Percentiles rank a stretch among this genome's conserved stretches.
phyloP scores from a whole-genome alignment of 108 stramenopile genomes.

The Discostella pseudostelligera region DNA sequence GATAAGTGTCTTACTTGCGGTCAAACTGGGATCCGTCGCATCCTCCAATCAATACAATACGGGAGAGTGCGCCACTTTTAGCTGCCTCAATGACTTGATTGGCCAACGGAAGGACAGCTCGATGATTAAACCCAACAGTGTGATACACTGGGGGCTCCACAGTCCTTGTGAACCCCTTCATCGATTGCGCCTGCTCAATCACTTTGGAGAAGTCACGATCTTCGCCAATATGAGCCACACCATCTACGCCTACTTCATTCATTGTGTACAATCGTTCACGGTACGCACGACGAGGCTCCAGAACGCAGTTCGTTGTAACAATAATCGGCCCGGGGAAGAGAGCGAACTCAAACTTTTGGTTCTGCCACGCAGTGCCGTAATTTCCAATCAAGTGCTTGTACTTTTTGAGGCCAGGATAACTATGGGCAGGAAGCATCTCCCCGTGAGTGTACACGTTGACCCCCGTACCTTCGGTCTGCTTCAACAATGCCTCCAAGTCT shows the following conservation, averaged over 20 bases:
- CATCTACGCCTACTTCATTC: slow-evolving; percentile 72
- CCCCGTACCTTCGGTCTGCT: slow-evolving; percentile 83
- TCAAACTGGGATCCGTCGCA: slow-evolving; percentile 83
- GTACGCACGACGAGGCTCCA: slow-evolving; percentile 73
- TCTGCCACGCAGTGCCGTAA: slow-evolving; percentile 85
- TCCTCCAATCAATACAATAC: slow-evolving; percentile 84
- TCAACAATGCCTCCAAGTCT: slow-evolving; percentile 65
- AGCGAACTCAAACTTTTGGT: slow-evolving; percentile 82
- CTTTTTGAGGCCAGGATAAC: slow-evolving; percentile 75
- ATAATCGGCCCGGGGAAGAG: slow-evolving; percentile 75
- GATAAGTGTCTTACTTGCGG: slow-evolving; percentile 41
- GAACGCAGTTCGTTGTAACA: slow-evolving; percentile 79
- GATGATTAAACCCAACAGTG: slow-evolving; percentile 82
- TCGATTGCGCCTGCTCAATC: slow-evolving; percentile 60
- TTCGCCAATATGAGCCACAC: slow-evolving; percentile 62
- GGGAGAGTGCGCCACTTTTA: slow-evolving; percentile 57
- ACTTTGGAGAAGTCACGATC: slow-evolving; percentile 73
- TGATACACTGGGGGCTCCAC: slow-evolving; percentile 58
- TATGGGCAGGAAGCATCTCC: slow-evolving; percentile 86
- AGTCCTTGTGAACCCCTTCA: slow-evolving; percentile 67
- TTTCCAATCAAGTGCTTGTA: slow-evolving; percentile 74
- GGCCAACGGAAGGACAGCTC: slow-evolving; percentile 74
- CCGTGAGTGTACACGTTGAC: slow-evolving; percentile 88
- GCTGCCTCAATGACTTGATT: slow-evolving; percentile 71
- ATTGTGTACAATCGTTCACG: slow-evolving; percentile 72